These are phyloP conservation scores for Caryopteris hybrid DNA, from an alignment of 305 asterid genomes.

Conservation along the genomic window DNA sequence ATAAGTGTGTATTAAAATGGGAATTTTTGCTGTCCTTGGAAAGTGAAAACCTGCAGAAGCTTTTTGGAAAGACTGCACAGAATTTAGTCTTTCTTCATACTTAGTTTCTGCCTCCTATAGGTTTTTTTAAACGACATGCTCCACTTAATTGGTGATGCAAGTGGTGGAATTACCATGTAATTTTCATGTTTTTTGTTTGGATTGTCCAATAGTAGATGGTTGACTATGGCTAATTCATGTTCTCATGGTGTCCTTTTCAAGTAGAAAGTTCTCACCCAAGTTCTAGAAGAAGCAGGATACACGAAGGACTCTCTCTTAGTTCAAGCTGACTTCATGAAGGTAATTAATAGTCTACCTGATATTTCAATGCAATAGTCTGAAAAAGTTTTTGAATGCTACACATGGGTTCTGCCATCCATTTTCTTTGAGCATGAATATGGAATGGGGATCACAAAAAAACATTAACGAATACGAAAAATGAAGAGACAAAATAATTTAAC, in stretches of 20 bases:
- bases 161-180: neutral
- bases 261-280: slow-evolving; percentile 66
- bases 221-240: slow-evolving; percentile 10
- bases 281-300: slow-evolving; percentile 90
- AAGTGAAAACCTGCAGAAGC: neutral
- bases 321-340: slow-evolving; percentile 80
- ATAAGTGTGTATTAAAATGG: neutral
- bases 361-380: neutral
- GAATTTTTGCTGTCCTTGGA: neutral
- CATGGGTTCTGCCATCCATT: too few species aligned
- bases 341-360: slow-evolving; percentile 14
- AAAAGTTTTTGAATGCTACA: too few species aligned
- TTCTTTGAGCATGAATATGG: too few species aligned
- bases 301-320: slow-evolving; percentile 52
- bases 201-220: neutral
- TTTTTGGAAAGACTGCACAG: neutral
- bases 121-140: neutral
- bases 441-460: too few species aligned
- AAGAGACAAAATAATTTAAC: too few species aligned
- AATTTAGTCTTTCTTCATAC: neutral
- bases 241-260: neutral
- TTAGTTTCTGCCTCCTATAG: neutral
- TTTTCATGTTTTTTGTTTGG: neutral
- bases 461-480: too few species aligned
- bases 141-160: neutral